Conservation (phyloP, 139 green algal species). For the Asterochloris erici region DNA sequence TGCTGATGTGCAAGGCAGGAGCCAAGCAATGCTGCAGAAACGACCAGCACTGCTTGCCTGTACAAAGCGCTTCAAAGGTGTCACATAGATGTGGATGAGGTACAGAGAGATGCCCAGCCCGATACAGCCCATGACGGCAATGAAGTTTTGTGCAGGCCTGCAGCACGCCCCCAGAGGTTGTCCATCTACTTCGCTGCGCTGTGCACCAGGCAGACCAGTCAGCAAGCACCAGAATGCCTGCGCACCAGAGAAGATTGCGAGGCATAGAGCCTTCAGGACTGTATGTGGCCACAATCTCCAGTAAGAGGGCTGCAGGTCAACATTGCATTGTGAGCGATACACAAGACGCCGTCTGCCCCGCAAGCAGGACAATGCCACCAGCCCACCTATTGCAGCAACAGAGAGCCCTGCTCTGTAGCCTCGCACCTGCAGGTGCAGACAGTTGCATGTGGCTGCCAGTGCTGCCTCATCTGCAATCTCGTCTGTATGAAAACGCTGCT, state of each 20-base stretch:
- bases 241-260: background rate
- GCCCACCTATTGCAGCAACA: conserved; percentile 33
- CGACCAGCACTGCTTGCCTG: conserved; percentile 46
- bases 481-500: background rate
- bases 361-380: background rate
- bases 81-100: conserved; percentile 93
- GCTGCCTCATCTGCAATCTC: too few species aligned
- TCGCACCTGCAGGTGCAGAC: too few species aligned
- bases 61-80: conserved; percentile 70
- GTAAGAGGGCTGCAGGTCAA: conserved; percentile 24
- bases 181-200: too few species aligned
- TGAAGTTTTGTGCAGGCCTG: conserved; percentile 9
- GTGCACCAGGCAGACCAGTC: too few species aligned
- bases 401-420: conserved; percentile 54
- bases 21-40: background rate
- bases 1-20: background rate
- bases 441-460: too few species aligned
- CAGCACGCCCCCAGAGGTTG: too few species aligned
- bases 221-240: background rate
- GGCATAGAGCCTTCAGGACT: conserved; percentile 19
- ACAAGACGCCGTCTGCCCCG: background rate
- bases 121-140: conserved; percentile 35
- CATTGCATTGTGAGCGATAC: conserved; percentile 2
- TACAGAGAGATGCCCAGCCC: conserved; percentile 69
- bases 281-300: conserved; percentile 25